Percentiles rank a stretch among this genome's conserved stretches.
Conservation (phyloP, 768 basidiomycete genomes). For the Hysterangium stoloniferum region DNA sequence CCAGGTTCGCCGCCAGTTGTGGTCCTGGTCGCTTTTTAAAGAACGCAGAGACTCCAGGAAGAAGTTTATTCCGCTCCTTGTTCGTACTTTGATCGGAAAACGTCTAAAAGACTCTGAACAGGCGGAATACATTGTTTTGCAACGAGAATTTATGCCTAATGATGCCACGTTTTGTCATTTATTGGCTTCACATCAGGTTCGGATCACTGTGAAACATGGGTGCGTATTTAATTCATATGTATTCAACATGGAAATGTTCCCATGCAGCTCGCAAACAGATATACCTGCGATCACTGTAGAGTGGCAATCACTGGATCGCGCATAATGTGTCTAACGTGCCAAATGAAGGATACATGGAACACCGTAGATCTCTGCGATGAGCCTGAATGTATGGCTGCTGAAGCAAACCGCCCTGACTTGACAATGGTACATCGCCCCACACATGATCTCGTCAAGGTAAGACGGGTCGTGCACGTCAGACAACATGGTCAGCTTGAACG, state of each 20-base stretch:
- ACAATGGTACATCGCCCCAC: conserved; percentile 20
- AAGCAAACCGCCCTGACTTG: conserved; percentile 16
- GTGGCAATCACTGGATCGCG: conserved; percentile 22
- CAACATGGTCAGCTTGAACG: background rate
- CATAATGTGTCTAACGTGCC: conserved; percentile 27
- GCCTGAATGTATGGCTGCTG: conserved; percentile 18
- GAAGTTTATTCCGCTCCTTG: background rate
- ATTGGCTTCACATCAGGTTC: background rate
- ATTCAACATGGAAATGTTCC: conserved; percentile 2
- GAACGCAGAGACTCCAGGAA: conserved; percentile 1
- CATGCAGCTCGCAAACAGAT: too few species aligned
- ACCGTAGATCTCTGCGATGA: conserved; percentile 26
- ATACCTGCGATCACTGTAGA: conserved; percentile 24
- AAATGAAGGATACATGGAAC: conserved; percentile 12
- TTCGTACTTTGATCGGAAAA: too few species aligned
- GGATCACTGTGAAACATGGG: background rate
- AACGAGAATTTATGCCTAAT: background rate
- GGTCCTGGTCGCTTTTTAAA: conserved; percentile 27
- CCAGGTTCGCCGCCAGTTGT: conserved; percentile 19
- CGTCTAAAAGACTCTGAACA: background rate
- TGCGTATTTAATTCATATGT: background rate
- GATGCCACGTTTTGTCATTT: conserved; percentile 2
- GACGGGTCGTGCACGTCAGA: background rate
- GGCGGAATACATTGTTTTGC: background rate
- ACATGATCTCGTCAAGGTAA: conserved; percentile 16